Conservation (phyloP, 108 stramenopile species). For the Fistulifera pelliculosa region DNA sequence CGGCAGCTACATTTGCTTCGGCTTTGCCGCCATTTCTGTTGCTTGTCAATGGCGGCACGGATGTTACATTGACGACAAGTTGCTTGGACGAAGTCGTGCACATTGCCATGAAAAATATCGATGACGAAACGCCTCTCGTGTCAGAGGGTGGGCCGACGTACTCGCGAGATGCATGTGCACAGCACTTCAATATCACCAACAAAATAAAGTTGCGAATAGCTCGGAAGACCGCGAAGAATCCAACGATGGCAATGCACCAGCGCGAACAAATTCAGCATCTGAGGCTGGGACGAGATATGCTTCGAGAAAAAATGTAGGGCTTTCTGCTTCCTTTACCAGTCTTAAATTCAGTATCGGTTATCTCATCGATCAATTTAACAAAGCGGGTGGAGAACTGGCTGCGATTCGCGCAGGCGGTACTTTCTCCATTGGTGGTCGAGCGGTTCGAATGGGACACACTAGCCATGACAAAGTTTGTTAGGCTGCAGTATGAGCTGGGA, state of each 20-base stretch:
- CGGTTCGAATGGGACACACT: constrained; percentile 60
- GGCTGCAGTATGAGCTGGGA: constrained; percentile 34
- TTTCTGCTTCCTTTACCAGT: constrained; percentile 25
- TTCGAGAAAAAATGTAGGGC: not conserved
- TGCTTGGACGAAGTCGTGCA: constrained; percentile 50
- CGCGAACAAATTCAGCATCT: not conserved
- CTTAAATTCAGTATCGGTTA: constrained; percentile 38
- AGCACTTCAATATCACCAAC: constrained; percentile 42
- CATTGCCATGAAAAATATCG: constrained; percentile 61
- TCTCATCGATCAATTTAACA: constrained; percentile 61
- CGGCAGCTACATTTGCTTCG: constrained; percentile 46
- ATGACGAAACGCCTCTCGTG: constrained; percentile 68
- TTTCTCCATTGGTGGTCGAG: constrained; percentile 67
- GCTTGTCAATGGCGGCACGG: constrained; percentile 10
- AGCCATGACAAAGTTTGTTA: constrained; percentile 39
- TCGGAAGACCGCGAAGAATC: constrained; percentile 9
- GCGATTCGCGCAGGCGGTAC: constrained; percentile 56
- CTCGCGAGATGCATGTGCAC: constrained; percentile 66
- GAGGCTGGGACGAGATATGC: not conserved
- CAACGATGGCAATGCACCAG: constrained; percentile 1
- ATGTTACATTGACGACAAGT: constrained; percentile 19
- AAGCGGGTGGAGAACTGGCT: constrained; percentile 62
- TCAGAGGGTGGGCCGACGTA: constrained; percentile 54
- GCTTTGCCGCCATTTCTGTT: constrained; percentile 56
- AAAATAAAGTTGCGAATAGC: constrained; percentile 12